Percentiles rank a stretch among this genome's conserved stretches.
Conservation (phyloP, 192 early-diverging fungal species). For the Gonapodya prolifera region DNA sequence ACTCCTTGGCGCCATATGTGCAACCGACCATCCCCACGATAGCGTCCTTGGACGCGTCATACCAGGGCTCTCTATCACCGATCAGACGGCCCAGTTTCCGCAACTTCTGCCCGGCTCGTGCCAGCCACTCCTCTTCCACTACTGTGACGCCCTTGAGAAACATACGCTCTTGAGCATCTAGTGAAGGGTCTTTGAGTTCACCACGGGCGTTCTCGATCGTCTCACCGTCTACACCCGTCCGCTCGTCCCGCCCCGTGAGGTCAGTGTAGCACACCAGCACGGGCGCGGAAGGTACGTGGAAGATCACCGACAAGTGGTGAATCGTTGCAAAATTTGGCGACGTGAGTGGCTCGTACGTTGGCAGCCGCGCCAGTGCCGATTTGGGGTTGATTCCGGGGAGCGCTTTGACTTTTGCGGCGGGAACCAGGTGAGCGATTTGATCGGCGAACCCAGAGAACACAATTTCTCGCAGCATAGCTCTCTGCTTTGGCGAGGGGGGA, state of each 20-base stretch:
- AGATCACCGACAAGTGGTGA: neutral
- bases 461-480: conserved; percentile 70
- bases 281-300: neutral
- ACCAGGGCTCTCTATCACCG: too few species aligned
- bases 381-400: neutral
- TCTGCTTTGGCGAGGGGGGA: conserved; percentile 49
- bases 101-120: too few species aligned
- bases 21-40: too few species aligned
- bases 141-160: too few species aligned
- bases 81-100: too few species aligned
- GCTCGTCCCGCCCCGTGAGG: neutral
- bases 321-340: too few species aligned
- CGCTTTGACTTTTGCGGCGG: neutral
- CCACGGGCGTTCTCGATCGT: neutral
- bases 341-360: too few species aligned
- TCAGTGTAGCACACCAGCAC: neutral
- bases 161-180: too few species aligned
- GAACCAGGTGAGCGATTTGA: conserved; percentile 58
- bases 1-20: too few species aligned
- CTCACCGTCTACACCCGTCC: neutral
- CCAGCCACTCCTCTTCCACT: too few species aligned
- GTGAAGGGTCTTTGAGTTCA: neutral
- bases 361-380: neutral
- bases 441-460: conserved; percentile 83
- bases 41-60: too few species aligned